These are phyloP conservation scores for Gracilaria gracilis DNA, from an alignment of 23 red algal species.

Conservation along the genomic window DNA sequence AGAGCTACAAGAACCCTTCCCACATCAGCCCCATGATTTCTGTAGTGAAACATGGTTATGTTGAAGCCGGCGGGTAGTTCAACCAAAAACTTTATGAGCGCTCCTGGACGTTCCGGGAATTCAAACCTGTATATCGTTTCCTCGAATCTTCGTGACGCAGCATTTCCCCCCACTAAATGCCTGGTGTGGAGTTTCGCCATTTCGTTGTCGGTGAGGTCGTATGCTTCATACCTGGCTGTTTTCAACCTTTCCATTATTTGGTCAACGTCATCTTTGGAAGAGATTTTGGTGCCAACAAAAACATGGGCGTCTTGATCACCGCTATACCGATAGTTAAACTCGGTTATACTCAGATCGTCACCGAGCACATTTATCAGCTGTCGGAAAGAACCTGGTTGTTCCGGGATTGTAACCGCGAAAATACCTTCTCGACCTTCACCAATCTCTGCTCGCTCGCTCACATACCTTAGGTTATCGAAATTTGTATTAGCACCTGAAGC, in stretches of 20 bases:
- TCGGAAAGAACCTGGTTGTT: constrained; percentile 84
- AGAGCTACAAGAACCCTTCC: constrained; percentile 94
- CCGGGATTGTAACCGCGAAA: constrained; percentile 96
- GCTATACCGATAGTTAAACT: constrained; percentile 97
- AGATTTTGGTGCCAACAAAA: constrained; percentile 85
- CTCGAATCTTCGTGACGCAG: constrained; percentile 25
- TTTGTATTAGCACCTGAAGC: constrained; percentile 96
- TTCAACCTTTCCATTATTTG: constrained; percentile 52
- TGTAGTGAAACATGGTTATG: constrained; percentile 98
- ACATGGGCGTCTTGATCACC: constrained; percentile 81
- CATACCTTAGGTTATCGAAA: constrained; percentile 94
- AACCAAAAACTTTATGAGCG: constrained; percentile 82
- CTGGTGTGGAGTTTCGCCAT: constrained; percentile 97
- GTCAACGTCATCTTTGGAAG: constrained; percentile 48
- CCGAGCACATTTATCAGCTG: constrained; percentile 84
- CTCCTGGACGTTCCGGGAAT: constrained; percentile 95
- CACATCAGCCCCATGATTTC: constrained; percentile 96
- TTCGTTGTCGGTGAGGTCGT: constrained; percentile 93
- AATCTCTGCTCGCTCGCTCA: constrained; percentile 96
- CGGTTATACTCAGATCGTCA: constrained; percentile 78
- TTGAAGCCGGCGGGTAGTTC: constrained; percentile 71
- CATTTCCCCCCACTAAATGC: constrained; percentile 89
- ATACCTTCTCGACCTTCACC: constrained; percentile 95
- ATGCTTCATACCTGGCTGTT: constrained; percentile 42
- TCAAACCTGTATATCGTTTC: constrained; percentile 94